phyloP scores from a whole-genome alignment of 108 stramenopile genomes.

The Skeletonema tropicum region DNA sequence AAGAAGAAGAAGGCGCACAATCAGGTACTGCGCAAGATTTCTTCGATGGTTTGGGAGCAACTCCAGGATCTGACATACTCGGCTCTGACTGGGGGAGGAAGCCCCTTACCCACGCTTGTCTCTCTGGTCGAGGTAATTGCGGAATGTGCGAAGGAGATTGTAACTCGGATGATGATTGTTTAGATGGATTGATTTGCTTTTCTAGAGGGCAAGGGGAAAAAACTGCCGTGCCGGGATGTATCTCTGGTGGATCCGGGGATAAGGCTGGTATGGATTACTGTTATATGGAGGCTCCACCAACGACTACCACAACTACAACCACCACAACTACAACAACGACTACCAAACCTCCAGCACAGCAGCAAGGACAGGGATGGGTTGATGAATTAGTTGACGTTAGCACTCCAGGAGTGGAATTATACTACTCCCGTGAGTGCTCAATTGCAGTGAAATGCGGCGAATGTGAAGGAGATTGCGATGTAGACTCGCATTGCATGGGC shows the following conservation, averaged over 20 bases:
- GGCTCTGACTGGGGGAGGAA: constrained; percentile 25
- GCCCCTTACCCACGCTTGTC: constrained; percentile 17
- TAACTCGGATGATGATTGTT: constrained; percentile 43
- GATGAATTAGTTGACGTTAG: not conserved
- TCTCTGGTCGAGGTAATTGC: constrained; percentile 24
- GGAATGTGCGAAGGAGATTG: constrained; percentile 50
- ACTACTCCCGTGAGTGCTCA: constrained; percentile 39
- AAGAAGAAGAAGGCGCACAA: not conserved
- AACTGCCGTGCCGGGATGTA: constrained; percentile 45
- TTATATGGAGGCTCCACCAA: constrained; percentile 25
- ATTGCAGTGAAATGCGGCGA: constrained; percentile 18
- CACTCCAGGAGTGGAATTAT: constrained; percentile 11
- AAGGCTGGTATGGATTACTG: constrained; percentile 47
- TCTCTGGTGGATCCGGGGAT: constrained; percentile 30
- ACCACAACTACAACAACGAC: constrained; percentile 20
- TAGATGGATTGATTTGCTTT: constrained; percentile 38
- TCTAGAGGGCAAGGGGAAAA: constrained; percentile 34
- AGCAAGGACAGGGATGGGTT: not conserved
- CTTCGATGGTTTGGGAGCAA: constrained; percentile 1
- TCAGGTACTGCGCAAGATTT: not conserved
- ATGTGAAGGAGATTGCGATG: constrained; percentile 49
- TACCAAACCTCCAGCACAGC: not conserved
- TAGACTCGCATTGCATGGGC: constrained; percentile 27
- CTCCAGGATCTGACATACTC: not conserved
- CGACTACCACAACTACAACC: constrained; percentile 27